Percentiles rank a stretch among this genome's conserved stretches.
These are phyloP conservation scores for Penicillium verhagenii DNA, from an alignment of 495 filamentous ascomycete species.

Conservation along the genomic window DNA sequence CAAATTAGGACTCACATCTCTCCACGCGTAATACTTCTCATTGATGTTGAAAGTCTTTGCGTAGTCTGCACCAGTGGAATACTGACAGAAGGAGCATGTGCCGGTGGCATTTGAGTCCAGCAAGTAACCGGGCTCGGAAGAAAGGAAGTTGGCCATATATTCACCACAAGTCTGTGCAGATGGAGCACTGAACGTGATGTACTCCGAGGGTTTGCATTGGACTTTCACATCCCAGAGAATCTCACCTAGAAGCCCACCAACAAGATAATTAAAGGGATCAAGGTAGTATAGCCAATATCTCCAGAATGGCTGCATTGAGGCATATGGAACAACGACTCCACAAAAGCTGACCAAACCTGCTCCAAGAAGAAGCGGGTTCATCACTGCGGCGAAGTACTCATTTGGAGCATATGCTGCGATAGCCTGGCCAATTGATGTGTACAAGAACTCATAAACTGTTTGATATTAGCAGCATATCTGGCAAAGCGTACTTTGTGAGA, in stretches of 20 bases:
- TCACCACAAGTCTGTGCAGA: constrained; percentile 62
- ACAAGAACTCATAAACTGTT: constrained; percentile 45
- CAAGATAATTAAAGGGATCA: constrained; percentile 55
- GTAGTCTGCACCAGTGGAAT: constrained; percentile 38
- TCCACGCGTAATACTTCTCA: constrained; percentile 43
- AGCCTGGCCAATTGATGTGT: constrained; percentile 44
- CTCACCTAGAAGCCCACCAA: constrained; percentile 46
- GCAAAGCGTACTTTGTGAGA: neutral
- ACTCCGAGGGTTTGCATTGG: constrained; percentile 55
- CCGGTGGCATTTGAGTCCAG: constrained; percentile 49
- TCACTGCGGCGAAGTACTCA: constrained; percentile 52
- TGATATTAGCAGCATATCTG: neutral
- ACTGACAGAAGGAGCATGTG: constrained; percentile 63
- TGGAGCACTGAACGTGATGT: constrained; percentile 61
- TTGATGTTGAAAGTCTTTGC: constrained; percentile 39
- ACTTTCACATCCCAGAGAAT: constrained; percentile 49
- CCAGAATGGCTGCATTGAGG: constrained; percentile 55
- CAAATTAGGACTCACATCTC: constrained; percentile 33
- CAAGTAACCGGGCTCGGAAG: constrained; percentile 55
- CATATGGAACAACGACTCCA: constrained; percentile 54
- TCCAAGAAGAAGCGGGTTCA: constrained; percentile 51
- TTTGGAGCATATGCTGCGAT: constrained; percentile 57
- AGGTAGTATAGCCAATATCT: constrained; percentile 60
- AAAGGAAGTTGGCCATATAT: constrained; percentile 60
- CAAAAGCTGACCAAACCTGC: constrained; percentile 53